phyloP scores from a whole-genome alignment of 495 filamentous ascomycete species.

The Penicillium roqueforti region DNA sequence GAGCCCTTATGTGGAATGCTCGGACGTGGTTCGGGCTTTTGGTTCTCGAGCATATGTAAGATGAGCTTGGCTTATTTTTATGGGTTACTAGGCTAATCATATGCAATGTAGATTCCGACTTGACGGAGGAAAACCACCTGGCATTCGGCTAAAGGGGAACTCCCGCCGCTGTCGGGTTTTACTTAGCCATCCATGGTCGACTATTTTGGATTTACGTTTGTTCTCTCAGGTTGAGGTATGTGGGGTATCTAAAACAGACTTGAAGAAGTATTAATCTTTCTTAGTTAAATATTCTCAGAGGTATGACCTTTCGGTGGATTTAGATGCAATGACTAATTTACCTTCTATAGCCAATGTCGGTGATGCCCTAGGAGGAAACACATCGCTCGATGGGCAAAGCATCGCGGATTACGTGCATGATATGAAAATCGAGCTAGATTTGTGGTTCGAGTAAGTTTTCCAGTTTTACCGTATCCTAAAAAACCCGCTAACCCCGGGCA shows the following conservation, averaged over 20 bases:
- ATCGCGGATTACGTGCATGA: constrained; percentile 42
- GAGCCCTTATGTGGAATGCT: constrained; percentile 34
- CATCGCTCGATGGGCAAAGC: constrained; percentile 20
- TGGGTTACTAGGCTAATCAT: constrained; percentile 3
- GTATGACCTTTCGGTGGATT: constrained; percentile 11
- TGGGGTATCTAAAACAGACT: neutral
- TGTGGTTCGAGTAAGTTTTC: constrained; percentile 43
- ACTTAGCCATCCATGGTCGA: constrained; percentile 39
- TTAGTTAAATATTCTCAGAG: constrained; percentile 42
- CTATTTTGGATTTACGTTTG: constrained; percentile 45
- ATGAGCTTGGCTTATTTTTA: neutral
- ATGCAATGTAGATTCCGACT: constrained; percentile 38
- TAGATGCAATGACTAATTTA: neutral
- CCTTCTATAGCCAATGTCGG: constrained; percentile 29
- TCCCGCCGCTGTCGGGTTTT: constrained; percentile 42
- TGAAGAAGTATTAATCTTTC: constrained; percentile 5
- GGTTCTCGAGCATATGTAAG: constrained; percentile 46
- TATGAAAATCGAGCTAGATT: constrained; percentile 42
- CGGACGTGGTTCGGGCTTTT: constrained; percentile 47
- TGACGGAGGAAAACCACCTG: constrained; percentile 48
- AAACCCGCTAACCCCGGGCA: constrained; percentile 15
- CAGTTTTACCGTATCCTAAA: neutral
- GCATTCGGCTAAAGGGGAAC: constrained; percentile 37
- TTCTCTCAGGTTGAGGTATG: constrained; percentile 50
- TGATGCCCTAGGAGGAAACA: constrained; percentile 24